Base-by-base conservation (phyloP, 2,329 filamentous ascomycete species). In the Apiospora malaysiana region DNA sequence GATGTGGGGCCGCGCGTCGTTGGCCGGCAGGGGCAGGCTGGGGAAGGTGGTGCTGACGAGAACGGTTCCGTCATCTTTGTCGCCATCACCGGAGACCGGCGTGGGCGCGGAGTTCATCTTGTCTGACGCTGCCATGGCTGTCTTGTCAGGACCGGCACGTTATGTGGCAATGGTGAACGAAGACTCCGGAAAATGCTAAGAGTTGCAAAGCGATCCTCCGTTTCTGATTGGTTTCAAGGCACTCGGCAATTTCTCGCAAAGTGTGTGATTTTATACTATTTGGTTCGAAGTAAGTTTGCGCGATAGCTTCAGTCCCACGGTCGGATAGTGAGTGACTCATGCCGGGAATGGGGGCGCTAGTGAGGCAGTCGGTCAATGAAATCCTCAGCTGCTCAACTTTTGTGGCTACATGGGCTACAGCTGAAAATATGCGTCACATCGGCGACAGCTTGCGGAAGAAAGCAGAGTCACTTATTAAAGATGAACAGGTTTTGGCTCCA, bases 21-120 rank as follows among this genome's bases (percentile, higher is more conserved):
- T 76, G 18, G 75, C 47, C 32, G 74, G 74, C 10, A 78, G 68
- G 4, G 77, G 77, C 6, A 70, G n/a, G 16, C 66, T 63, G 25
- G 77, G 77, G 56, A 76, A 66, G 12, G 76, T 78, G 5, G 77
- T 77, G 49, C 65, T 69, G n/a, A 76, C 72, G 21, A 68, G 32
- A 66, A 69, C 56, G 71, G 72, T 68, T 42, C 16, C 32, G 12
- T 47, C 56, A 9, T 14, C 32, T n/a, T n/a, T n/a, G 56, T n/a
- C 16, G 21, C 9, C 56, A 8, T 18, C 18, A 8, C 27, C 27
- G 56, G 18, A 27, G 18, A 27, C 27, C 8, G 56, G 8, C 18
- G 27, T 12, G n/a, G n/a, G n/a, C n/a, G n/a, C n/a, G 27, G 27
- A 10, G 27, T 14, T 37, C 56, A 27, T 63, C 27, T 63, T 37